phyloP scores from a whole-genome alignment of 78 protist genomes.

The Chrysochromulina parva region DNA sequence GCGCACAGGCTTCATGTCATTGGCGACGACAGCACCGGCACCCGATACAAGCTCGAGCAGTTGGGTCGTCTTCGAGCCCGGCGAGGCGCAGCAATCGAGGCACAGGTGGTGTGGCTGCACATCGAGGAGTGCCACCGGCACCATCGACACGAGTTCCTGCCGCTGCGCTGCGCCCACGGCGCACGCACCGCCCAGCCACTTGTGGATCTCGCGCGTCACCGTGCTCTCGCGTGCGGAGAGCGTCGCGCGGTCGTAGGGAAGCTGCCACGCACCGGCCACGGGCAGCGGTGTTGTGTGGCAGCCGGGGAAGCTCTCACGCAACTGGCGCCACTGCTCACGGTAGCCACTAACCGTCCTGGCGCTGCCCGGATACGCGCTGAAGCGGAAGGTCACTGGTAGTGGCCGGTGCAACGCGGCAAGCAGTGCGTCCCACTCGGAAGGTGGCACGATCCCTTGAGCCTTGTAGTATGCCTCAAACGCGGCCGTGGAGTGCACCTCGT shows the following conservation, averaged over 20 bases:
- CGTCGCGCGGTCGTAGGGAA: background rate
- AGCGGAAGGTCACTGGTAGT: constrained; percentile 7
- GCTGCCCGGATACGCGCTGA: background rate
- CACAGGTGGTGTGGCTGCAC: constrained; percentile 22
- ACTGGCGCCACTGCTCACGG: too few species aligned
- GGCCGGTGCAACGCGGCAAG: background rate
- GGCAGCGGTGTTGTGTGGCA: background rate
- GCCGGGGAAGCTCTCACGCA: too few species aligned
- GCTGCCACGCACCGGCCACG: background rate
- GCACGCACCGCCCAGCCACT: background rate
- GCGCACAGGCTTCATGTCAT: background rate
- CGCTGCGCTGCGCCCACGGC: background rate
- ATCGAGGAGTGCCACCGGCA: constrained; percentile 23
- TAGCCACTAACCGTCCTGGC: too few species aligned
- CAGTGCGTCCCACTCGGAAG: background rate
- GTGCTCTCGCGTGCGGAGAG: too few species aligned
- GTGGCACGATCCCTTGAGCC: background rate
- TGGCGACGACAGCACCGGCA: constrained; percentile 28
- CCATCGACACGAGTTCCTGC: constrained; percentile 16
- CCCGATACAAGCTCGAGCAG: background rate
- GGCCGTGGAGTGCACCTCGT: too few species aligned
- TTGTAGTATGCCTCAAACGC: background rate
- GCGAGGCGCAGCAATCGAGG: constrained; percentile 48
- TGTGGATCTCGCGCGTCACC: background rate
- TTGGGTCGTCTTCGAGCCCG: constrained; percentile 43